These are phyloP conservation scores for Peronospora farinosa DNA, from an alignment of 352 stramenopile species.

Conservation along the genomic window DNA sequence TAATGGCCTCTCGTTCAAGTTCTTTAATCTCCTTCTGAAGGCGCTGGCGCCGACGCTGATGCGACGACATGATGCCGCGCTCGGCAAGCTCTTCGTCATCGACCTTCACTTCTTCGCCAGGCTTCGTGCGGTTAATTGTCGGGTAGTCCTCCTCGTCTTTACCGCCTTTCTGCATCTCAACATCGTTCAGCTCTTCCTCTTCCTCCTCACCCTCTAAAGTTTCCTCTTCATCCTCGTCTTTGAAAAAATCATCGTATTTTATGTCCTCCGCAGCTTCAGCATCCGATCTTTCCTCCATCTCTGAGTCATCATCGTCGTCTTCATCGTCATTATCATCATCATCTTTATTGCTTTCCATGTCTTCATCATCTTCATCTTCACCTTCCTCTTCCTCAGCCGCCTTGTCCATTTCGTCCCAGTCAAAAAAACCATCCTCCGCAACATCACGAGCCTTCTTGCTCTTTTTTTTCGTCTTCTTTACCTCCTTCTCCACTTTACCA, in stretches of 20 bases:
- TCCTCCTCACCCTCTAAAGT: slow-evolving; percentile 40
- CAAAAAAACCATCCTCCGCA: slow-evolving; percentile 75
- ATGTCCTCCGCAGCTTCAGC: slow-evolving; percentile 52
- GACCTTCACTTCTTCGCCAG: slow-evolving; percentile 48
- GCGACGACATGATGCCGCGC: slow-evolving; percentile 73
- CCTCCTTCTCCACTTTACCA: slow-evolving; percentile 29
- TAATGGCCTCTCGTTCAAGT: slow-evolving; percentile 84
- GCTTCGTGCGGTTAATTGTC: slow-evolving; percentile 42
- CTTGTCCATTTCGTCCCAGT: slow-evolving; percentile 86
- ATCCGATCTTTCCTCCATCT: slow-evolving; percentile 46
- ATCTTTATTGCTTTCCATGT: slow-evolving; percentile 30
- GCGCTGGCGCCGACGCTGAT: slow-evolving; percentile 59
- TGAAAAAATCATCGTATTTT: slow-evolving; percentile 61
- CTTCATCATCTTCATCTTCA: slow-evolving; percentile 36
- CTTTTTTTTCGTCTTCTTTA: slow-evolving; percentile 38
- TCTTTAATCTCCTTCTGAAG: slow-evolving; percentile 82
- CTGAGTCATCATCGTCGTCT: slow-evolving; percentile 47
- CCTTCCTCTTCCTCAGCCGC: slow-evolving; percentile 66
- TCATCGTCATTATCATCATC: slow-evolving; percentile 33
- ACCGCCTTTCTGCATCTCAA: slow-evolving; percentile 35
- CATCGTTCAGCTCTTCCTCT: slow-evolving; percentile 45
- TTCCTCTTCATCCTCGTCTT: slow-evolving; percentile 34
- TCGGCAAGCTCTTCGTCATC: slow-evolving; percentile 70
- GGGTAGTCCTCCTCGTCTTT: slow-evolving; percentile 56
- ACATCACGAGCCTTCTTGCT: slow-evolving; percentile 59